Evolutionary conservation across 2,329 filamentous ascomycete genomes (phyloP).

Genomic region (Alternaria ventricosa): DNA sequence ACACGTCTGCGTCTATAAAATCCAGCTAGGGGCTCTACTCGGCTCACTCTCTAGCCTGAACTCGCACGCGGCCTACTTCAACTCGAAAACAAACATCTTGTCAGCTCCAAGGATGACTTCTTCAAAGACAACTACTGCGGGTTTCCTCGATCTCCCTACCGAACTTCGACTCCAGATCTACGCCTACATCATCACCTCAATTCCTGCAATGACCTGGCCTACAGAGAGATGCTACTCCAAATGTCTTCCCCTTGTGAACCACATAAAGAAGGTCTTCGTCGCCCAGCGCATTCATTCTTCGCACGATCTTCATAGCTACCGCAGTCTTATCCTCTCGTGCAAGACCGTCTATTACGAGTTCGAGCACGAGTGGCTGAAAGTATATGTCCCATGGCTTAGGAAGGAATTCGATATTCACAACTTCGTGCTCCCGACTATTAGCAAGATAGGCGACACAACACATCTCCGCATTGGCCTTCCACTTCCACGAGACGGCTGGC

Average conservation of each 20-base stretch:
- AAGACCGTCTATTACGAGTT: neutral
- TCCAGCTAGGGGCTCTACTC: neutral
- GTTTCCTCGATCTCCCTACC: neutral
- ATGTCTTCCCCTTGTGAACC: neutral
- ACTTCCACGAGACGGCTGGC: neutral
- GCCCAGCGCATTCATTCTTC: neutral
- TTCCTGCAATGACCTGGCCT: neutral
- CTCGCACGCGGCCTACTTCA: neutral
- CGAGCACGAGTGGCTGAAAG: neutral
- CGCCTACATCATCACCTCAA: neutral
- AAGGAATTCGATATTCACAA: neutral
- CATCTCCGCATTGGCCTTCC: neutral
- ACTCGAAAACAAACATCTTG: neutral
- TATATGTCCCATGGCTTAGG: neutral
- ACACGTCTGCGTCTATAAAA: neutral
- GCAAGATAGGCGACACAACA: neutral
- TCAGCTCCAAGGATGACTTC: neutral
- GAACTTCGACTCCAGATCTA: neutral
- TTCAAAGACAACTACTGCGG: neutral
- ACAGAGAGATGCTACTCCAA: neutral
- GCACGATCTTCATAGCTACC: neutral
- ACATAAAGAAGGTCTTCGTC: neutral
- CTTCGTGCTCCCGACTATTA: neutral
- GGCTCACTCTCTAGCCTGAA: neutral
- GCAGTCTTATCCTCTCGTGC: neutral